Evolutionary conservation across 352 stramenopile genomes (phyloP).

Genomic region (Globisporangium spiculum): DNA sequence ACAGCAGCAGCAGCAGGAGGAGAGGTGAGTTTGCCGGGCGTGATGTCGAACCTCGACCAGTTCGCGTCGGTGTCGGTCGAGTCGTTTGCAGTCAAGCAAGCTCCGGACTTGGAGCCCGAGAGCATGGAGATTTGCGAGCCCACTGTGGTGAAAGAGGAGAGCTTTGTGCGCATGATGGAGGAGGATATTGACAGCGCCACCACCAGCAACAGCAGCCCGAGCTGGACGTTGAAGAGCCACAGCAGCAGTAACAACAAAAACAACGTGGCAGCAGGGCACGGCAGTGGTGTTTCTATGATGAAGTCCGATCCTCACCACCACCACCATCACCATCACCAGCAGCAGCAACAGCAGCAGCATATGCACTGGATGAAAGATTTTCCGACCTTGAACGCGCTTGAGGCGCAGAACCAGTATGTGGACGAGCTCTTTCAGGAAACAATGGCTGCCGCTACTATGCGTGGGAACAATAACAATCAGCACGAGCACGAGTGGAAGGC

Average conservation of each 20-base stretch:
- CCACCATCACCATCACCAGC: neutral
- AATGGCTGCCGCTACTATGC: neutral
- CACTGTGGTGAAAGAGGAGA: slow-evolving; percentile 8
- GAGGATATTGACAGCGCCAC: neutral
- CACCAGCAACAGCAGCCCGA: neutral
- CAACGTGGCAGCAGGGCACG: slow-evolving; percentile 1
- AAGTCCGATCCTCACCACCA: neutral
- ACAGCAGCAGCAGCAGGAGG: neutral
- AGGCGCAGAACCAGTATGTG: slow-evolving; percentile 22
- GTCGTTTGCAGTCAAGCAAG: slow-evolving; percentile 14
- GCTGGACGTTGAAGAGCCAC: slow-evolving; percentile 4
- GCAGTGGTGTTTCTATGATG: neutral
- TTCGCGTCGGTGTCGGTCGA: slow-evolving; percentile 14
- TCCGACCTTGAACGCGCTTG: neutral
- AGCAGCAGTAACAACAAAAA: neutral
- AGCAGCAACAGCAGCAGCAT: neutral
- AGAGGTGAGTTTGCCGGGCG: neutral
- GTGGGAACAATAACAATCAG: slow-evolving; percentile 16
- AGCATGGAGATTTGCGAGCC: slow-evolving; percentile 15
- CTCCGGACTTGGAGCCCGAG: slow-evolving; percentile 11
- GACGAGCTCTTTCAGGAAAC: slow-evolving; percentile 27
- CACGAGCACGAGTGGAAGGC: neutral
- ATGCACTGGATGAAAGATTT: slow-evolving; percentile 22
- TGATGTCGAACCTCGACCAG: slow-evolving; percentile 12
- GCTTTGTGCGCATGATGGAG: slow-evolving; percentile 9